Conservation (phyloP, 208 protist genomes). For the Porcisia hertigi region DNA sequence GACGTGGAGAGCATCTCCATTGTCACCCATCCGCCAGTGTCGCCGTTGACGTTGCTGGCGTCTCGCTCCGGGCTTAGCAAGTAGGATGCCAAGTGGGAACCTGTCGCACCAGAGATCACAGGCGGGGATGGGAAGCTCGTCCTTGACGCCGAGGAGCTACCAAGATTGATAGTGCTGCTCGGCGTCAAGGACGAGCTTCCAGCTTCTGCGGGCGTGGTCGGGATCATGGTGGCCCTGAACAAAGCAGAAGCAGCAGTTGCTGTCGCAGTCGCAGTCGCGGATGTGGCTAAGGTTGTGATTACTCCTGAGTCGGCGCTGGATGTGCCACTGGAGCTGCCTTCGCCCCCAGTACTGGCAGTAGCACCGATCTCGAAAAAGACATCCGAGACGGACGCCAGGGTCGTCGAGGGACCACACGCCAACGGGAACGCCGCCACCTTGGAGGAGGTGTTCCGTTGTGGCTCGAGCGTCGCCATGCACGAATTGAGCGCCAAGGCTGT, state of each 20-base stretch:
- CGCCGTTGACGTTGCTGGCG: not conserved
- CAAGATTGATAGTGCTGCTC: conserved; percentile 12
- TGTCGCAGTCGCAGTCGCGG: not conserved
- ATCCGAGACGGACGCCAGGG: not conserved
- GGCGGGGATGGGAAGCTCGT: not conserved
- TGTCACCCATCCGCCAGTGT: not conserved
- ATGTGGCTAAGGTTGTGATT: not conserved
- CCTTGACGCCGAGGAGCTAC: conserved; percentile 15
- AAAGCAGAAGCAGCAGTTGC: not conserved
- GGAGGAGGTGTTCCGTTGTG: not conserved
- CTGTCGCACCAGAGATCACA: not conserved
- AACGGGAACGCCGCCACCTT: not conserved
- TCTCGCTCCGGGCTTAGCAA: not conserved
- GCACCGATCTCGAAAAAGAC: not conserved
- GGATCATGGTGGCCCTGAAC: not conserved
- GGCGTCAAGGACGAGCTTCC: not conserved
- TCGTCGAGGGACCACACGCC: not conserved
- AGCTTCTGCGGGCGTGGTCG: not conserved
- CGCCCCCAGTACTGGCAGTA: not conserved
- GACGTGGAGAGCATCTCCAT: not conserved
- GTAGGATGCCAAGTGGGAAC: not conserved
- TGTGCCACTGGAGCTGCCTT: not conserved
- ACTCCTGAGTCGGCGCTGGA: not conserved
- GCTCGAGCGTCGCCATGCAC: not conserved
- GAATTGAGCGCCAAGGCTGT: not conserved